A percentile compares a stretch with the other conserved stretches of the same genome.
phyloP scores from a whole-genome alignment of 1,139 yeast species.

The Oligophagozyma castellii region DNA sequence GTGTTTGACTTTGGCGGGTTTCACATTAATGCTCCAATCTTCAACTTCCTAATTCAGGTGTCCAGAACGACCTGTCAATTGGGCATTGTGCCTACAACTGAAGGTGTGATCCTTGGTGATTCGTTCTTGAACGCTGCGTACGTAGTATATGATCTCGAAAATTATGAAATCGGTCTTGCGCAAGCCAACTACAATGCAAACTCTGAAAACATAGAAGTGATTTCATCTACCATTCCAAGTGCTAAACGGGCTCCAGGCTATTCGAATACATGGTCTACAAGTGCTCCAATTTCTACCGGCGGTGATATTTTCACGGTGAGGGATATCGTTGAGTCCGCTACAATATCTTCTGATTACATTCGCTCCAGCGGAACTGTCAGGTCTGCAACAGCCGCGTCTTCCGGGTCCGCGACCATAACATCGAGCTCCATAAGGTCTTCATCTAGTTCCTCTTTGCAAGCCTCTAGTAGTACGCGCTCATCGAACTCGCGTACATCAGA shows the following conservation, averaged over 20 bases:
- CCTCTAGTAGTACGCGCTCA: no score
- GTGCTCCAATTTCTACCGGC: slow-evolving; percentile 6
- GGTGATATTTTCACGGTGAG: slow-evolving; percentile 14
- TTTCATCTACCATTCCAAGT: slow-evolving; percentile 32
- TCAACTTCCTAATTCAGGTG: slow-evolving; percentile 24
- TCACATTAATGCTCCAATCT: slow-evolving; percentile 33
- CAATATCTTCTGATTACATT: no score
- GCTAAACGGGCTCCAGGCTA: slow-evolving; percentile 31
- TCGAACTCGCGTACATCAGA: no score
- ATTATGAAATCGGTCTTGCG: slow-evolving; percentile 49
- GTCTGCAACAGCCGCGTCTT: no score
- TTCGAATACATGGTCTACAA: slow-evolving; percentile 24
- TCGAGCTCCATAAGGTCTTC: no score
- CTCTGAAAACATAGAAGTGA: slow-evolving; percentile 32
- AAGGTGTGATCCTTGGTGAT: slow-evolving; percentile 44
- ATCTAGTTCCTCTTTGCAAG: no score
- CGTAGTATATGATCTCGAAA: slow-evolving; percentile 61
- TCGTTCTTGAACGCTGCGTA: slow-evolving; percentile 58
- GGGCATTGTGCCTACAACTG: slow-evolving; percentile 22
- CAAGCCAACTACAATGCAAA: slow-evolving; percentile 32
- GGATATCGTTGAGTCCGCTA: no score
- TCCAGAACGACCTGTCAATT: slow-evolving; percentile 23
- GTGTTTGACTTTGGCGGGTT: slow-evolving; percentile 39
- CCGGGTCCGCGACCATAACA: no score
- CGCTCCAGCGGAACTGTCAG: no score